phyloP scores from a whole-genome alignment of 306 rosid genomes.

The Castanea crenata region DNA sequence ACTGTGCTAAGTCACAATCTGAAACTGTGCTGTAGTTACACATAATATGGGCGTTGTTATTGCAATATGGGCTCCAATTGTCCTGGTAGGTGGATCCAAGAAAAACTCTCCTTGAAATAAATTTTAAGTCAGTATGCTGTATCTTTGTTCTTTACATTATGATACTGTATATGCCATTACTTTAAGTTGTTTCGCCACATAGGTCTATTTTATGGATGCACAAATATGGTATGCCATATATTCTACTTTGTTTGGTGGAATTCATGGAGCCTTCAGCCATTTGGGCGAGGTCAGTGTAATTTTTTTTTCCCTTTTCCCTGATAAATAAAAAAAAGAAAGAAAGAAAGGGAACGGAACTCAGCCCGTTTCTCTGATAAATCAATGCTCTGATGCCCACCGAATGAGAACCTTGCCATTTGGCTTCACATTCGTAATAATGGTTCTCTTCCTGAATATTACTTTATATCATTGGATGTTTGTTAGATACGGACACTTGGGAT shows the following conservation, averaged over 20 bases:
- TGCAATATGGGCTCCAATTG: constrained; percentile 96
- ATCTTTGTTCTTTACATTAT: constrained; percentile 18
- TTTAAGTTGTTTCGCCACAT: constrained; percentile 29
- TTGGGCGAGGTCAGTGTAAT: constrained; percentile 89
- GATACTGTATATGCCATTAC: constrained; percentile 10
- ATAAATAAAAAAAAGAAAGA: background rate
- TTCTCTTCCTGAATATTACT: constrained; percentile 24
- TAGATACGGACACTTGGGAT: constrained; percentile 99
- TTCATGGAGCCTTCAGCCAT: constrained; percentile 94
- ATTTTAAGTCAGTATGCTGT: constrained; percentile 16
- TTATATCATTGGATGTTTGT: constrained; percentile 28
- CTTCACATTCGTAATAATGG: constrained; percentile 2
- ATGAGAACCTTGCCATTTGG: too few species aligned
- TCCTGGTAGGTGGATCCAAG: constrained; percentile 61
- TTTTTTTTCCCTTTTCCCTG: background rate
- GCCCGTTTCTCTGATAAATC: too few species aligned
- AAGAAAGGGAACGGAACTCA: too few species aligned
- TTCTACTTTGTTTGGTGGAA: constrained; percentile 91
- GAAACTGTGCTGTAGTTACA: constrained; percentile 47
- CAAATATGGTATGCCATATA: constrained; percentile 99
- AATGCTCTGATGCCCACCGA: too few species aligned
- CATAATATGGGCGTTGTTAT: constrained; percentile 59
- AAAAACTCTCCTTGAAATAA: constrained; percentile 11
- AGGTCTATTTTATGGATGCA: constrained; percentile 97
- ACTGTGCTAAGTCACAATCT: constrained; percentile 26